Percentiles rank a stretch among this genome's conserved stretches.
Conservation (phyloP, 2,329 filamentous ascomycete species). For the Ophioceras dolichostomum region DNA sequence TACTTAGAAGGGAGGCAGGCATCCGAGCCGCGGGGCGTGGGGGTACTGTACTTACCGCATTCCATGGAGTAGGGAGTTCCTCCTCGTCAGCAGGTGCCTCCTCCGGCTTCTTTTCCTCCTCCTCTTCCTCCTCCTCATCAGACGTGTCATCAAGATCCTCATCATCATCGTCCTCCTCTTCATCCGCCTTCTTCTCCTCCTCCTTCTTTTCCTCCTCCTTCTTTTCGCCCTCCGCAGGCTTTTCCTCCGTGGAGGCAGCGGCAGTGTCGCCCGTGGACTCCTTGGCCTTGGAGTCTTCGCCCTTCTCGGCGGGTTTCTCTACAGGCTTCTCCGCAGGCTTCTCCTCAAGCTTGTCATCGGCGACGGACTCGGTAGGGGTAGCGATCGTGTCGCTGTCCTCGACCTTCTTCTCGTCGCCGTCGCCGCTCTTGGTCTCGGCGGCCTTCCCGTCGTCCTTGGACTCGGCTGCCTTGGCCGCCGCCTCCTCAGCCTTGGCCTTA, state of each 20-base stretch:
- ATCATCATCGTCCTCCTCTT: conserved; percentile 6
- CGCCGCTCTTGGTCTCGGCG: not conserved
- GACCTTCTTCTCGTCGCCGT: not conserved
- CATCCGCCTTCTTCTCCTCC: conserved; percentile 8
- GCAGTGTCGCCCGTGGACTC: conserved; percentile 10
- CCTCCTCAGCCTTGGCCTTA: conserved; percentile 12
- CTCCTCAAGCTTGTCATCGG: no score
- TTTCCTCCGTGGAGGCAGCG: conserved; percentile 8
- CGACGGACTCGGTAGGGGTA: no score
- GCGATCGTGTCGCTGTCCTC: conserved; percentile 13
- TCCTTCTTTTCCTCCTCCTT: conserved; percentile 10
- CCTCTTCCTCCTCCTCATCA: conserved; percentile 2
- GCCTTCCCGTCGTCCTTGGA: not conserved
- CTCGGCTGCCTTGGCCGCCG: not conserved
- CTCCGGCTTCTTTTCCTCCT: conserved; percentile 2
- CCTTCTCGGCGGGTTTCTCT: no score
- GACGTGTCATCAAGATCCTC: conserved; percentile 4
- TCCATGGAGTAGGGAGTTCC: conserved; percentile 19
- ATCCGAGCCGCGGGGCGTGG: no score
- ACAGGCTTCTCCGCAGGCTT: no score
- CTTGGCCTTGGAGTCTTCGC: no score
- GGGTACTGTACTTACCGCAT: conserved; percentile 21
- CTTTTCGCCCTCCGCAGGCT: conserved; percentile 8
- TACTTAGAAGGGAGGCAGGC: no score
- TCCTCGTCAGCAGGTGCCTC: not conserved